Evolutionary conservation across 2,329 filamentous ascomycete species (phyloP).

Genomic region (Paecilomyces variotii): DNA sequence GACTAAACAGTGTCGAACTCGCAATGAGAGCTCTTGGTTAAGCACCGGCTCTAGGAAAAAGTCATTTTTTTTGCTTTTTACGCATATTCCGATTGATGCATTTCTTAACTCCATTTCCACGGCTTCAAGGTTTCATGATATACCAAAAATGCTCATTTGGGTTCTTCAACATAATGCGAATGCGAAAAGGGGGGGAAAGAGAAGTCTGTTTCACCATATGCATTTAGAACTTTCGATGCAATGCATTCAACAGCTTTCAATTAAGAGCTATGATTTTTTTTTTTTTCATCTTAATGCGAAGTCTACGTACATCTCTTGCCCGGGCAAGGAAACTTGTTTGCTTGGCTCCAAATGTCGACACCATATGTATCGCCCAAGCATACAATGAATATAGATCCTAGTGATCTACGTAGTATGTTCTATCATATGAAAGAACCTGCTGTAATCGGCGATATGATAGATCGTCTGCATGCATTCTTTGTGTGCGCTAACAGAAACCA

Average conservation of each 20-base stretch:
- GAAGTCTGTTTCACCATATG: not conserved
- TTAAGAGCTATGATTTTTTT: not conserved
- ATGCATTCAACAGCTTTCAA: not conserved
- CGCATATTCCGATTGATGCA: not conserved
- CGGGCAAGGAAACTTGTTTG: too few relatives aligned
- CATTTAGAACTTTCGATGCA: not conserved
- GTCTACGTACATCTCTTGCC: too few relatives aligned
- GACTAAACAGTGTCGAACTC: slow-evolving; percentile 33
- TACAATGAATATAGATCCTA: too few relatives aligned
- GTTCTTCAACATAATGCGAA: not conserved
- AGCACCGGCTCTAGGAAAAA: not conserved
- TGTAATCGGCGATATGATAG: too few relatives aligned
- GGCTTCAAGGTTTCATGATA: not conserved
- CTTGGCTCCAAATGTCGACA: too few relatives aligned
- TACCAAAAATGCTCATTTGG: not conserved
- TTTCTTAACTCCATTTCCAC: not conserved
- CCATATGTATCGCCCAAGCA: too few relatives aligned
- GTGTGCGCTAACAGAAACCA: too few relatives aligned
- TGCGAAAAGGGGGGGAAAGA: not conserved
- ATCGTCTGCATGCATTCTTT: too few relatives aligned
- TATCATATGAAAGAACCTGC: too few relatives aligned
- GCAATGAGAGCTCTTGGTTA: slow-evolving; percentile 40
- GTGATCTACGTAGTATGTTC: too few relatives aligned
- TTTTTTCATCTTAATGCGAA: too few relatives aligned
- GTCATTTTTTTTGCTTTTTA: not conserved